phyloP scores from a whole-genome alignment of 2,329 filamentous ascomycete species.

The Epichloe typhina region DNA sequence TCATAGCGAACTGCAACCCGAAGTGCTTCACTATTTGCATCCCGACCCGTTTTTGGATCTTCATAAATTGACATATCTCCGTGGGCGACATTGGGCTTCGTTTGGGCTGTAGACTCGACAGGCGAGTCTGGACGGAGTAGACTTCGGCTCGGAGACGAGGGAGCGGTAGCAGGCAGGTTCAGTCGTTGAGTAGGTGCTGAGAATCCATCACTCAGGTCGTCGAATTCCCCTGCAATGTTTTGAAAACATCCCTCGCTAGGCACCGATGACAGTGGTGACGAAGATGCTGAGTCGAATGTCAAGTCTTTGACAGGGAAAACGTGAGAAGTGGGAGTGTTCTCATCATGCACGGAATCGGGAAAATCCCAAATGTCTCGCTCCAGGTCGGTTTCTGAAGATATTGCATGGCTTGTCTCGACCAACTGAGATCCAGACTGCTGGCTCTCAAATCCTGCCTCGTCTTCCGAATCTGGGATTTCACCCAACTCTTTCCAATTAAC shows the following conservation, averaged over 20 bases:
- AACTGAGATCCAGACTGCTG: constrained; percentile 11
- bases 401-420: neutral
- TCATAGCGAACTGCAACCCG: constrained; percentile 23
- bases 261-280: constrained; percentile 23
- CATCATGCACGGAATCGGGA: constrained; percentile 18
- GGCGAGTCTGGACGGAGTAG: neutral
- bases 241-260: constrained; percentile 16
- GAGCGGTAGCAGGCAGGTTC: neutral
- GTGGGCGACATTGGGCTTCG: neutral
- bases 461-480: constrained; percentile 38
- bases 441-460: constrained; percentile 30
- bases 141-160: neutral
- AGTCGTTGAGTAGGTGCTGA: neutral
- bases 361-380: constrained; percentile 23
- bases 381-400: neutral
- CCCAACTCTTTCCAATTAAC: constrained; percentile 36
- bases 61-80: neutral
- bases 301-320: constrained; percentile 1
- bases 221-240: neutral
- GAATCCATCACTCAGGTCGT: neutral
- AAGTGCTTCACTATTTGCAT: constrained; percentile 8
- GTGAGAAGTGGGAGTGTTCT: neutral
- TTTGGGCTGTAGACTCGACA: neutral
- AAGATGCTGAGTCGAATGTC: constrained; percentile 9
- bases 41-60: neutral